phyloP scores from a whole-genome alignment of 2,329 filamentous ascomycete species.

The Chaetomiaceae sp. region DNA sequence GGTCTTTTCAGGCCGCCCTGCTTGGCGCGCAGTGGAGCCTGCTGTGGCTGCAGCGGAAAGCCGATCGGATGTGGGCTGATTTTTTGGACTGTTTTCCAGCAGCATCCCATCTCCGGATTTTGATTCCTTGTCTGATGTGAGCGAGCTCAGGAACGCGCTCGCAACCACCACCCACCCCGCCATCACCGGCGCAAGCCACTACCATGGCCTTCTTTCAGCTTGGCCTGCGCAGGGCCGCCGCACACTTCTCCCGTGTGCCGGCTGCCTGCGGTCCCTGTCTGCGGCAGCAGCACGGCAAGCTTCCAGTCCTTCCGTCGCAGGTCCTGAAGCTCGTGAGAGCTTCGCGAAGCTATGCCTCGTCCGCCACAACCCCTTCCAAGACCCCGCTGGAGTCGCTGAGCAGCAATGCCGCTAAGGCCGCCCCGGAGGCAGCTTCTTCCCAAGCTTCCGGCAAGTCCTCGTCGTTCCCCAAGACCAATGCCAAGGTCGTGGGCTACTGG shows the following conservation, averaged over 20 bases:
- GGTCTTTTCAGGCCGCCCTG: too few species aligned
- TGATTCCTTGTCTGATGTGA: slow-evolving; percentile 10
- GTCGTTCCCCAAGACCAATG: slow-evolving; percentile 56
- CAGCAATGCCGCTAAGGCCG: slow-evolving; percentile 12
- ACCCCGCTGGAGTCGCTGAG: slow-evolving; percentile 26
- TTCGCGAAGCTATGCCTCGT: slow-evolving; percentile 35
- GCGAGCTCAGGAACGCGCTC: slow-evolving; percentile 8
- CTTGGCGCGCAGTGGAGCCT: too few species aligned
- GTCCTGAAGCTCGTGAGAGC: slow-evolving; percentile 26
- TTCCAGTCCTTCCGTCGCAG: slow-evolving; percentile 17
- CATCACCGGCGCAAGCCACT: slow-evolving; percentile 16
- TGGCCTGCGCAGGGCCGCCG: slow-evolving; percentile 27
- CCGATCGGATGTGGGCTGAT: slow-evolving; percentile 25
- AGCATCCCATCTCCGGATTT: background rate
- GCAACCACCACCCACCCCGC: slow-evolving; percentile 14
- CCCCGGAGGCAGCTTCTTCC: background rate
- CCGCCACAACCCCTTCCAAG: slow-evolving; percentile 27
- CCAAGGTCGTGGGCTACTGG: slow-evolving; percentile 84
- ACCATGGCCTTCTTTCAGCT: slow-evolving; percentile 29
- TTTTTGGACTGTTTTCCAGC: background rate
- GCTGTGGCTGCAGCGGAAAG: too few species aligned
- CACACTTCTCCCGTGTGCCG: slow-evolving; percentile 29
- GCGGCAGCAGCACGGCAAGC: slow-evolving; percentile 25
- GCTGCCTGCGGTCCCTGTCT: slow-evolving; percentile 47
- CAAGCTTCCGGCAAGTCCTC: slow-evolving; percentile 31